Conservation (phyloP, 2,329 filamentous ascomycete genomes). For the Paecilomyces sp. region DNA sequence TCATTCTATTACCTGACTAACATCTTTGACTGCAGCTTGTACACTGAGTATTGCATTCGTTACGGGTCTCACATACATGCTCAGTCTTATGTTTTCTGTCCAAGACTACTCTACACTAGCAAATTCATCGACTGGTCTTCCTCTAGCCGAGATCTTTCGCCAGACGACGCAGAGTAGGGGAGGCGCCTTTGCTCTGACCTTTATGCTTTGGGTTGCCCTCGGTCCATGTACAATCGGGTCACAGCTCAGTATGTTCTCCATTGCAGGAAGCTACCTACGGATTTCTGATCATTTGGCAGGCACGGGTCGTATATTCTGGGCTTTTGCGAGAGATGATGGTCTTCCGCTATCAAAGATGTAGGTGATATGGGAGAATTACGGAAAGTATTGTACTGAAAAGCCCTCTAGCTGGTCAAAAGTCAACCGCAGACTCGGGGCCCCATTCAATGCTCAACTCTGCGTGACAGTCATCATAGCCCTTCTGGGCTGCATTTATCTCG, state of each 20-base stretch:
- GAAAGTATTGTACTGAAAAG: no score
- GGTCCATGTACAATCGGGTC: constrained; percentile 27
- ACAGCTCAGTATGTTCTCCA: constrained; percentile 19
- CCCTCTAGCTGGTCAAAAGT: constrained; percentile 34
- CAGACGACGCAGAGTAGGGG: constrained; percentile 47
- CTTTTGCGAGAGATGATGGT: constrained; percentile 49
- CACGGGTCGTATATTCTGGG: constrained; percentile 52
- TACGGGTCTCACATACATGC: constrained; percentile 44
- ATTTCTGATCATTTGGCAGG: constrained; percentile 39
- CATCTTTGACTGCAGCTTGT: constrained; percentile 3
- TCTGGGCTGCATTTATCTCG: constrained; percentile 59
- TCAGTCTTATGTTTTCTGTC: constrained; percentile 47
- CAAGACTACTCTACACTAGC: constrained; percentile 41
- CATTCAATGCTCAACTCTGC: constrained; percentile 50
- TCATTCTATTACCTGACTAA: neutral
- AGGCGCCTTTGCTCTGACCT: constrained; percentile 45
- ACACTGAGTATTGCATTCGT: constrained; percentile 43
- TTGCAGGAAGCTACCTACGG: no score
- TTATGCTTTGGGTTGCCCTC: constrained; percentile 29
- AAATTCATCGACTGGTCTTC: constrained; percentile 39
- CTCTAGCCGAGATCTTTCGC: constrained; percentile 60
- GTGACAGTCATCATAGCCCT: constrained; percentile 46
- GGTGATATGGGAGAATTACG: constrained; percentile 33
- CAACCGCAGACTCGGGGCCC: constrained; percentile 31
- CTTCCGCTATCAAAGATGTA: constrained; percentile 23